A percentile compares a stretch with the other conserved stretches of the same genome.
phyloP scores from a whole-genome alignment of 176 grass and related monocot genomes.

The Calamus simplicifolius region DNA sequence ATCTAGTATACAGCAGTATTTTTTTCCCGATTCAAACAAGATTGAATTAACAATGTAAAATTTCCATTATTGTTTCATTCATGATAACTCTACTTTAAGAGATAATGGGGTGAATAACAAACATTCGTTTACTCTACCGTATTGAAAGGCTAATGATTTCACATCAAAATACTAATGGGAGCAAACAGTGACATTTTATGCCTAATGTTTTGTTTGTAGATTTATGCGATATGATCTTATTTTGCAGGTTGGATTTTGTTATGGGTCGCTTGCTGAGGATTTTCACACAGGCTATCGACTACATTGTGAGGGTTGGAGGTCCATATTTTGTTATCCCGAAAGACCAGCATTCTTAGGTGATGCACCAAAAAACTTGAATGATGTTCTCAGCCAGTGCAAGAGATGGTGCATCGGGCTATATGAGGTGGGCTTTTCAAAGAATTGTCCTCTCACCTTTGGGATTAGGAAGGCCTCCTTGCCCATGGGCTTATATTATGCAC shows the following conservation, averaged over 20 bases:
- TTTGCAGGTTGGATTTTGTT: constrained; percentile 27
- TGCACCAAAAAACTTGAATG: constrained; percentile 32
- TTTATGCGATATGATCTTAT: not conserved
- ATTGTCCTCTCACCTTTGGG: constrained; percentile 22
- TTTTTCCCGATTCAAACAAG: too few species aligned
- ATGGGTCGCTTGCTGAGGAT: constrained; percentile 41
- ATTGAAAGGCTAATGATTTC: too few species aligned
- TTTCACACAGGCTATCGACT: constrained; percentile 31
- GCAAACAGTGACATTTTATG: too few species aligned
- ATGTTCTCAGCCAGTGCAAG: constrained; percentile 31
- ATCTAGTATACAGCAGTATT: too few species aligned
- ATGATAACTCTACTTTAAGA: too few species aligned
- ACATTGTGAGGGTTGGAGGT: constrained; percentile 38
- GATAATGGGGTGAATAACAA: too few species aligned
- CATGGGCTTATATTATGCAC: constrained; percentile 9
- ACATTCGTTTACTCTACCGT: too few species aligned
- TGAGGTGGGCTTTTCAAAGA: constrained; percentile 27
- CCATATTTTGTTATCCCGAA: constrained; percentile 19
- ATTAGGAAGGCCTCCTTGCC: constrained; percentile 12
- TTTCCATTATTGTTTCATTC: too few species aligned
- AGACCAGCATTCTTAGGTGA: constrained; percentile 25
- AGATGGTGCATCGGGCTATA: constrained; percentile 26
- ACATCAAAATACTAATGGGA: too few species aligned
- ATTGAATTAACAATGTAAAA: too few species aligned
- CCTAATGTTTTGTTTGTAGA: too few species aligned